These are phyloP conservation scores for Thamnidium elegans DNA, from an alignment of 192 early-diverging fungal genomes.

Conservation along the genomic window DNA sequence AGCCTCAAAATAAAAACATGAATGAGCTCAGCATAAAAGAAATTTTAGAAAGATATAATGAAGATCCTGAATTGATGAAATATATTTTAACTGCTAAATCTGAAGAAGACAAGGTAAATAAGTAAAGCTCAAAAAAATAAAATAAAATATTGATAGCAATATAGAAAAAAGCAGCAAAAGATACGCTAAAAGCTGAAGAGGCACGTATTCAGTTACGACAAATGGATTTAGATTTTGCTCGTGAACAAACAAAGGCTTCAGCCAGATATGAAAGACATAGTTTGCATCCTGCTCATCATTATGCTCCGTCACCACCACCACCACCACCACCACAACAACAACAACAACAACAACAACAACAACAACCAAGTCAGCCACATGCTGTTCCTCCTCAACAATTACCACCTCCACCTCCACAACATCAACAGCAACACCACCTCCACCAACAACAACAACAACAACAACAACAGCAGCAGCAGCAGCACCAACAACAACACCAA, in stretches of 20 bases:
- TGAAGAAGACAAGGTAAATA: slow-evolving; percentile 16
- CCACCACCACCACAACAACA: too few relatives aligned
- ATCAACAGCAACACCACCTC: too few relatives aligned
- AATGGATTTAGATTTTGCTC: slow-evolving; percentile 25
- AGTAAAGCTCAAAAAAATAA: background rate
- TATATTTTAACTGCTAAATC: slow-evolving; percentile 20
- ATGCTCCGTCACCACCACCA: too few relatives aligned
- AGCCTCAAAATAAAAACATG: background rate
- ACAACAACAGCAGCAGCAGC: background rate
- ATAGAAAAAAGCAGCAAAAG: slow-evolving; percentile 5
- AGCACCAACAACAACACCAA: background rate
- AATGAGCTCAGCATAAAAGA: slow-evolving; percentile 11
- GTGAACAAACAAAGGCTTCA: slow-evolving; percentile 19
- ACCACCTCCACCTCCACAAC: background rate
- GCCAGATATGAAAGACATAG: slow-evolving; percentile 8
- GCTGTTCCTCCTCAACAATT: background rate
- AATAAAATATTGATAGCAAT: too few relatives aligned
- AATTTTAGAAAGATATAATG: slow-evolving; percentile 14
- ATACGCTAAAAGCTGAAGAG: slow-evolving; percentile 20
- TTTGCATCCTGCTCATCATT: too few relatives aligned
- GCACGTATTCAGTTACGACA: slow-evolving; percentile 26
- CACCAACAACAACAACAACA: too few relatives aligned
- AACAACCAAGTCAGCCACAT: background rate
- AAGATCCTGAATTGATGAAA: slow-evolving; percentile 21
- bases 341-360: too few relatives aligned